Conservation (phyloP, 768 basidiomycete genomes). For the Nidularia pulvinata region DNA sequence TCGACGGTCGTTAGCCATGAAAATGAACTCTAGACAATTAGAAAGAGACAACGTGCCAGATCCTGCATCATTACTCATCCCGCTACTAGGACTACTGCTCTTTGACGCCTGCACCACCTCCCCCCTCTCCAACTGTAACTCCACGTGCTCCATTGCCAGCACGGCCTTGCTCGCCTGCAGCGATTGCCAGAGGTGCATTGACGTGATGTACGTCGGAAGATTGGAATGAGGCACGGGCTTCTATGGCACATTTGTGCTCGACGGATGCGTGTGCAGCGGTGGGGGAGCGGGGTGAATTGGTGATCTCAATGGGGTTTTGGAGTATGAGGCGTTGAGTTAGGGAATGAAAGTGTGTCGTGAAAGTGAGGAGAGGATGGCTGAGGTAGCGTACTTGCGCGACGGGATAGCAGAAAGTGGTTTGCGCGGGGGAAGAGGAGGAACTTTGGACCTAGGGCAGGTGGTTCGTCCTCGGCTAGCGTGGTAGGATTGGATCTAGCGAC, state of each 20-base stretch:
- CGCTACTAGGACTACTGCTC: constrained; percentile 34
- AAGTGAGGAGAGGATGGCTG: constrained; percentile 28
- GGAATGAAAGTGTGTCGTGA: constrained; percentile 31
- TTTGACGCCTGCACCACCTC: constrained; percentile 72
- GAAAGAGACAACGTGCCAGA: neutral
- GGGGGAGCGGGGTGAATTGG: constrained; percentile 2
- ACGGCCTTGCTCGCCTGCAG: constrained; percentile 74
- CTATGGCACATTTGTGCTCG: no score
- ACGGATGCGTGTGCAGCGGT: constrained; percentile 1
- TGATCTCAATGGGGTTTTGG: constrained; percentile 12
- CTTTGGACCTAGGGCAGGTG: no score
- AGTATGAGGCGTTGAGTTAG: constrained; percentile 5
- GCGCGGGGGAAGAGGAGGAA: constrained; percentile 16
- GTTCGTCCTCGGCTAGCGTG: no score
- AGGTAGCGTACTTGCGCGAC: constrained; percentile 40
- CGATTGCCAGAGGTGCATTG: constrained; percentile 70
- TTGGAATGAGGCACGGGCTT: no score
- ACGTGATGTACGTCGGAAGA: constrained; percentile 44
- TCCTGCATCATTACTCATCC: neutral
- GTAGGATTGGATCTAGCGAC: neutral
- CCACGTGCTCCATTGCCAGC: constrained; percentile 67
- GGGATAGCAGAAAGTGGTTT: constrained; percentile 26
- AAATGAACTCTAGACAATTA: neutral
- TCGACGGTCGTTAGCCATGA: neutral
- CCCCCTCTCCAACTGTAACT: constrained; percentile 68